Conservation (phyloP, 805 yeast genomes). For the Barnettozyma wickerhamii region DNA sequence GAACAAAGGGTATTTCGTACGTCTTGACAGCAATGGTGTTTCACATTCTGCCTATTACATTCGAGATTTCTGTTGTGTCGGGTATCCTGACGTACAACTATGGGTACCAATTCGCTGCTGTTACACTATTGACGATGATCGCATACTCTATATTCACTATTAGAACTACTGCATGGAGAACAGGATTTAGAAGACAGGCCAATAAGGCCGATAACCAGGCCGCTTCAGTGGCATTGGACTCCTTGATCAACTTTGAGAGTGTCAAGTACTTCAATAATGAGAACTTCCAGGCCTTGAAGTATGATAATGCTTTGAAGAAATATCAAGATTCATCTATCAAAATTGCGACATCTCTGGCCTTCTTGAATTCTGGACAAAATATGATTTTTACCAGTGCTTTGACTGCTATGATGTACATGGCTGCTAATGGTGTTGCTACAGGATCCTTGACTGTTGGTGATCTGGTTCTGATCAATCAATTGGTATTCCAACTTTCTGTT, state of each 20-base stretch:
- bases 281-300: conserved; percentile 68
- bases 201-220: conserved; percentile 93
- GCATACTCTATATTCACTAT: conserved; percentile 86
- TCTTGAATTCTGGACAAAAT: conserved; percentile 74
- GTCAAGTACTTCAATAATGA: conserved; percentile 96
- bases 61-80: conserved; percentile 90
- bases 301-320: conserved; percentile 64
- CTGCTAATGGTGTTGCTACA: conserved; percentile 84
- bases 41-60: conserved; percentile 88
- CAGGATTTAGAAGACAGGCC: conserved; percentile 83
- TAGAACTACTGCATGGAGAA: conserved; percentile 93
- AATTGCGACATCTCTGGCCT: conserved; percentile 82
- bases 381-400: conserved; percentile 81
- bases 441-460: conserved; percentile 91
- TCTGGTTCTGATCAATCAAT: conserved; percentile 87
- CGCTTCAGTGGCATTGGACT: conserved; percentile 92
- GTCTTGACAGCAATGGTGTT: conserved; percentile 96
- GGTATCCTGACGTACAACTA: conserved; percentile 92
- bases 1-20: conserved; percentile 94
- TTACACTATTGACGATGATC: conserved; percentile 84
- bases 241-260: conserved; percentile 89
- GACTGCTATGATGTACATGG: conserved; percentile 98
- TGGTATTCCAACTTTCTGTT: conserved; percentile 92
- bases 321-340: conserved; percentile 70
- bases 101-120: conserved; percentile 84